Percentiles rank a stretch among this genome's conserved stretches.
Conservation (phyloP, 2,329 filamentous ascomycete species). For the Xylariaceae sp. region DNA sequence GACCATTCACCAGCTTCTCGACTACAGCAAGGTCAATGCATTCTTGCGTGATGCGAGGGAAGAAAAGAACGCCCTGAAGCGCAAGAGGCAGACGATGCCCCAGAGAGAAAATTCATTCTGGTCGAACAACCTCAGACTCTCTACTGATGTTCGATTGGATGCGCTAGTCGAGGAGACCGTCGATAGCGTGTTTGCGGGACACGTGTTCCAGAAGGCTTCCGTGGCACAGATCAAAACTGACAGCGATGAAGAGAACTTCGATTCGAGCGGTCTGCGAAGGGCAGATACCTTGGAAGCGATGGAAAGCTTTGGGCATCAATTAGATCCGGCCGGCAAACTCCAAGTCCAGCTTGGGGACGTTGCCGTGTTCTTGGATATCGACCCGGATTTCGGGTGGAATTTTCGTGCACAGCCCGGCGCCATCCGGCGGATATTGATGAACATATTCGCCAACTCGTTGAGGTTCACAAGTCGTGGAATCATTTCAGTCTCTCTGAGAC, state of each 20-base stretch:
- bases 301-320: constrained; percentile 6
- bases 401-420: constrained; percentile 47
- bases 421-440: constrained; percentile 49
- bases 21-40: constrained; percentile 47
- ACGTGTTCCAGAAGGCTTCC: constrained; percentile 21
- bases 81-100: constrained; percentile 3
- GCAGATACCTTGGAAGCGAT: constrained; percentile 11
- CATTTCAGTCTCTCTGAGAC: constrained; percentile 15
- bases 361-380: constrained; percentile 42
- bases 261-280: constrained; percentile 5
- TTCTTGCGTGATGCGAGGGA: constrained; percentile 15
- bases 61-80: too few relatives aligned
- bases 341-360: constrained; percentile 17
- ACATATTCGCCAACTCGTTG: constrained; percentile 53
- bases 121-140: constrained; percentile 3
- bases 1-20: constrained; percentile 27
- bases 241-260: constrained; percentile 1
- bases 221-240: neutral
- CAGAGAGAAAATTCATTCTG: constrained; percentile 10
- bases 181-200: constrained; percentile 38
- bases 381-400: constrained; percentile 38
- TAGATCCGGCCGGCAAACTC: neutral
- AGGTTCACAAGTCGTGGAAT: constrained; percentile 44
- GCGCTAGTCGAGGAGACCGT: constrained; percentile 36
- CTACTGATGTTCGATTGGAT: constrained; percentile 27